A percentile compares a stretch with the other conserved stretches of the same genome.
Evolutionary conservation across 2,329 filamentous ascomycete genomes (phyloP).

Genomic region (Stagonosporopsis cucurbitacearum): DNA sequence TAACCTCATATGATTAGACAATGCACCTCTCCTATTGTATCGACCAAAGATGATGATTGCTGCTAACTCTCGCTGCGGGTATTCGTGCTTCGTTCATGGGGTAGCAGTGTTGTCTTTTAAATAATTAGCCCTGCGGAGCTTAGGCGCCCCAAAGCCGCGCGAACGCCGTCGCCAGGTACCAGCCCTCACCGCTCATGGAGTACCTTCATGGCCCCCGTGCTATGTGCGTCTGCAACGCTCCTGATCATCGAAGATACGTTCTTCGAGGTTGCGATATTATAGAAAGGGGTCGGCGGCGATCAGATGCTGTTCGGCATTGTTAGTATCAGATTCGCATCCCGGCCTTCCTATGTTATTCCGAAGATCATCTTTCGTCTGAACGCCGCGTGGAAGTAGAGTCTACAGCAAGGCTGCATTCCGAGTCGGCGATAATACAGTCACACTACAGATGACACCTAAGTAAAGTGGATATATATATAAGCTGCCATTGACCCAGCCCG

Average conservation of each 20-base stretch:
- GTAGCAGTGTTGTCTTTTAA: too few relatives aligned
- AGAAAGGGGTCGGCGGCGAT: not conserved
- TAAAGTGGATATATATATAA: constrained; percentile 10
- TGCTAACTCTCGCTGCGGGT: too few relatives aligned
- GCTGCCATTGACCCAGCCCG: not conserved
- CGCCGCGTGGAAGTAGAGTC: not conserved
- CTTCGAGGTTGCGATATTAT: not conserved
- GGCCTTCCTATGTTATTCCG: constrained; percentile 7
- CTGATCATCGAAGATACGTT: not conserved
- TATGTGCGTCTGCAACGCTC: constrained; percentile 4
- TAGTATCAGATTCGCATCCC: not conserved
- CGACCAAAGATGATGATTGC: too few relatives aligned
- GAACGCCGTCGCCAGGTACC: not conserved
- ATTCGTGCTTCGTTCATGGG: too few relatives aligned
- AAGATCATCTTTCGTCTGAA: constrained; percentile 1
- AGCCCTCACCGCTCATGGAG: constrained; percentile 9
- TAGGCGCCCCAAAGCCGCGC: constrained; percentile 1
- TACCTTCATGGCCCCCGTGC: constrained; percentile 11
- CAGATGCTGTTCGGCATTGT: constrained; percentile 8
- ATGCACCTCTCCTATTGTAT: too few relatives aligned
- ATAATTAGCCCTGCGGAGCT: constrained; percentile 10
- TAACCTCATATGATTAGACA: not conserved
- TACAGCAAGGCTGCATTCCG: not conserved
- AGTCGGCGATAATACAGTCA: constrained; percentile 1
- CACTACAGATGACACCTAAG: not conserved